Base-by-base conservation (phyloP, 2,329 filamentous ascomycete genomes). In the Xylaria sp. region DNA sequence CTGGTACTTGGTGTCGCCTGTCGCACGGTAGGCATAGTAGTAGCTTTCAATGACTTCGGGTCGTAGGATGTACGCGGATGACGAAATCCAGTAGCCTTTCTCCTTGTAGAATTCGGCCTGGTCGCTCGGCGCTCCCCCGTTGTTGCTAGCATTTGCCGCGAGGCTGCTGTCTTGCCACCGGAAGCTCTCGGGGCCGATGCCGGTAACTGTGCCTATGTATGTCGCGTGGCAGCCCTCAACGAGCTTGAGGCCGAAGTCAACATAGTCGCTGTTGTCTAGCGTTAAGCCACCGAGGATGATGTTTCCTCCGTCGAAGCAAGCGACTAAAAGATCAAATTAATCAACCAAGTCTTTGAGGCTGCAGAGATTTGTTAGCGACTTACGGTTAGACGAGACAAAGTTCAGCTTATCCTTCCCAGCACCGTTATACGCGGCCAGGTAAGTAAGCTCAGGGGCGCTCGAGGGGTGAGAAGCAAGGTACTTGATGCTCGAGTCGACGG, bases 1-100 rank as follows among this genome's bases (percentile, higher is more conserved):
- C 78, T 93, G 91, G 80, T 94, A 97, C 81, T 89, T 91, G 39
- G 82, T 73, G 69, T 95, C 87, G 3, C 91, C 90, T 0, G 94
- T 97, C 0, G 91, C 88, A 60, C 93, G 89, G 83, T 92, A 97
- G 1, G 94, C 92, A 80, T 97, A 96, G 85, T 97, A 97, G 79
- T 91, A 91, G 73, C 89, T 92, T 82, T 97, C 94, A 41, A 97
- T 86, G 3, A 94, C 92, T 81, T 97, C 94, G 0, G 93, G 91
- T 0, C 94, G 88, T 37, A 97, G 86, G 9, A 91, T 82, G 79
- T 97, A 97, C 7, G 80, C 76, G 0, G 82, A 76, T 51, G 83
- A 82, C 0, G 81, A 85, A 77, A 94, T 90, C 81, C 90, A 97
- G 83, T 93, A 97, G 3, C 94, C 94, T 0, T 89, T 84, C 72